Base-by-base conservation (phyloP, 495 filamentous ascomycete genomes). In the Entonaema liquescens region DNA sequence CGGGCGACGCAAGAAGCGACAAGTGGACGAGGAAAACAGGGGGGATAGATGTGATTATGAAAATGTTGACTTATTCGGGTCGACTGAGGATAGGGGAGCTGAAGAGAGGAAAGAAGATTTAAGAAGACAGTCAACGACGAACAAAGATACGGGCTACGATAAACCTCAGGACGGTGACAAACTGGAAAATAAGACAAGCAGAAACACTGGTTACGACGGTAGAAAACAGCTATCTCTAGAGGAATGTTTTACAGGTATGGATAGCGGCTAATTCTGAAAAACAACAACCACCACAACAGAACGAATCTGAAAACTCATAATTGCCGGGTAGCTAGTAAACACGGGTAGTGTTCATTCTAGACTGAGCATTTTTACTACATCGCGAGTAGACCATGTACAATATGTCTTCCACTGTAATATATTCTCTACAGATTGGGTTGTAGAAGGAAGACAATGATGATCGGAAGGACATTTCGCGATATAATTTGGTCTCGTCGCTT, bases 111-210 rank as follows among this genome's bases (percentile, higher is more conserved):
- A 52, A 28, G 25, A 12, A 52, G 49, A 9, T 21, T 26, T 11
- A 7, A 26, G 49, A 15, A 52, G 3, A 52, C 23, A 28, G 49
- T 28, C 23, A 5, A 28, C 12, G 2, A 28, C 49, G 23, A 25
- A 52, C 28, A 52, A 52, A 52, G 49, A 52, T 52, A 52, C 49
- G 12, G 49, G 21, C 11, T 52, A 52, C 8, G 49, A 28, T 15
- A 28, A 4, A 7, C 49, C 11, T 1, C 21, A 28, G 5, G 49
- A n/a, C 15, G 49, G 49, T 23, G 9, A n/a, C 23, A 15, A n/a
- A n/a, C n/a, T 52, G 11, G 23, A 28, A 28, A 28, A 52, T 19
- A 28, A 52, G 49, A 12, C 49, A 26, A 52, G 49, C 21, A 52
- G 25, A 52, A 28, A 52, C 21, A n/a, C 8, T 15, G 17, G 17